Conservation (phyloP, 2,329 filamentous ascomycete genomes). For the Alternaria brassicae region DNA sequence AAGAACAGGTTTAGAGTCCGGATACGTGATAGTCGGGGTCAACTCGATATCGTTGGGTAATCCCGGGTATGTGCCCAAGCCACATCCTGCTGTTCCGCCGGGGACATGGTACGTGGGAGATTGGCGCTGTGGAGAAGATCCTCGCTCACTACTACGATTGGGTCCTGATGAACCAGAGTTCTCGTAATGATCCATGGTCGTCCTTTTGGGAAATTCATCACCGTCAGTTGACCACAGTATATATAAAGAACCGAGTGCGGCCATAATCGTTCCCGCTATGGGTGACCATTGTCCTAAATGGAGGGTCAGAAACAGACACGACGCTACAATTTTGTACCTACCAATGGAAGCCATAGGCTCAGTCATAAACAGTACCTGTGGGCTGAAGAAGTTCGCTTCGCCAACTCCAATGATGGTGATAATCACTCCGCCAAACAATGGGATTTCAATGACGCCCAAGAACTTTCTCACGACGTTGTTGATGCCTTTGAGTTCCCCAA, state of each 20-base stretch:
- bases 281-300: conserved; percentile 62
- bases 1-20: conserved; percentile 7
- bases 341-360: conserved; percentile 69
- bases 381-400: conserved; percentile 69
- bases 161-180: conserved; percentile 14
- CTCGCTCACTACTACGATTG: conserved; percentile 32
- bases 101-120: conserved; percentile 3
- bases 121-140: conserved; percentile 5
- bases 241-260: conserved; percentile 66
- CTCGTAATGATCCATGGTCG: conserved; percentile 2
- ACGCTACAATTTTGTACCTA: background rate
- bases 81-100: background rate
- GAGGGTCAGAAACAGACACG: background rate
- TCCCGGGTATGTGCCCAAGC: conserved; percentile 22
- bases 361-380: conserved; percentile 63
- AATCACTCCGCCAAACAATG: conserved; percentile 65
- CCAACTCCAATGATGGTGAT: conserved; percentile 67
- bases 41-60: conserved; percentile 22
- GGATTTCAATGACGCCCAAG: conserved; percentile 60
- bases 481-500: conserved; percentile 56
- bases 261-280: conserved; percentile 65
- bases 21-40: conserved; percentile 26
- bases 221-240: conserved; percentile 53
- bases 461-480: conserved; percentile 47
- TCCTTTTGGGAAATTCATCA: conserved; percentile 31